A percentile compares a stretch with the other conserved stretches of the same genome.
These are phyloP conservation scores for Circinella minor DNA, from an alignment of 371 early-diverging fungal genomes.

Conservation along the genomic window DNA sequence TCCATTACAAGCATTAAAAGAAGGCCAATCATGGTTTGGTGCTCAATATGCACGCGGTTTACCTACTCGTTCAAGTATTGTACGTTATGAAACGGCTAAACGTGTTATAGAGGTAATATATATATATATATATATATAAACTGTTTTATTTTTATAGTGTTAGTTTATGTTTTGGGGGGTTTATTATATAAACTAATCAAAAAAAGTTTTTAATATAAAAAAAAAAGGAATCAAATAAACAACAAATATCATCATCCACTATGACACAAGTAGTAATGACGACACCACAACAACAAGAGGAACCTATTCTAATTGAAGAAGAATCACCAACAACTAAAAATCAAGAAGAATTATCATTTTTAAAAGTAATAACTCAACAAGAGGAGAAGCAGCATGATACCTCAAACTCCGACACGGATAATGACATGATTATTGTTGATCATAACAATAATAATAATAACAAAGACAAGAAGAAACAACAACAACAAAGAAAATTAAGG, in stretches of 20 bases:
- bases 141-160: no score
- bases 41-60: slow-evolving; percentile 21
- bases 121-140: background rate
- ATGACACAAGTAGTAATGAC: no score
- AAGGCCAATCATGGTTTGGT: slow-evolving; percentile 18
- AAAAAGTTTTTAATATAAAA: no score
- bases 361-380: background rate
- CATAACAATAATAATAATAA: no score
- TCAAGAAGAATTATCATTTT: background rate
- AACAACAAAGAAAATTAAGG: background rate
- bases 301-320: no score
- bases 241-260: no score
- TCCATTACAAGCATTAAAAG: slow-evolving; percentile 15
- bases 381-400: slow-evolving; percentile 8
- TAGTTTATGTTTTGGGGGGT: no score
- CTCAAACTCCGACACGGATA: slow-evolving; percentile 7
- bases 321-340: no score
- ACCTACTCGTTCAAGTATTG: slow-evolving; percentile 19
- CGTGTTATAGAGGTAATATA: slow-evolving; percentile 11
- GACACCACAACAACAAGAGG: no score
- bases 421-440: background rate
- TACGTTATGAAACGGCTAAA: slow-evolving; percentile 17
- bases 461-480: no score
- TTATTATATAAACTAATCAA: no score
- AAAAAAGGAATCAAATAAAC: no score